Evolutionary conservation across 371 early-diverging fungal species (phyloP), one percentile per base, ranked within the genome.

Genomic region (Mucor sp.): DNA sequence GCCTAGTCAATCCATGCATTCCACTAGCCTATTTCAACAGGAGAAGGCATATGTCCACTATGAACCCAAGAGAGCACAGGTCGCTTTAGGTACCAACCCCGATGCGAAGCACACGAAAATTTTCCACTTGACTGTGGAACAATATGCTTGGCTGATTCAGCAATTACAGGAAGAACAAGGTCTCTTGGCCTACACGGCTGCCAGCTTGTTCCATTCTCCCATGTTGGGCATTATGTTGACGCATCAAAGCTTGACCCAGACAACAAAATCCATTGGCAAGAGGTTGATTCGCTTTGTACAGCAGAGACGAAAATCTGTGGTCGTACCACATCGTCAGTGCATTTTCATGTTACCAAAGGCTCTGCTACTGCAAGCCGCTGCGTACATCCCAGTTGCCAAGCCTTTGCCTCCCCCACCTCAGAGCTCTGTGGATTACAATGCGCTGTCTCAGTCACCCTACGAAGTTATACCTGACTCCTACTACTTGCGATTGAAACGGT

Each of bases 141-240:
- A 75, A 35, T 79, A 73, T 48, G 74, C 75, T 44, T 79, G 80
- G 80, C 59, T 79, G 12, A 70, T 79, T 33, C 74, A 70, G 30
- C 77, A 76, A 55, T 63, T 76, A 30, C 63, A 74, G 39, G 77
- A 79, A 64, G 80, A 79, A 44, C 62, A 69, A 48, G 55, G 41
- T 12, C 69, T 77, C 14, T 64, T 66, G 28, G 59, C 66, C 30
- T 30, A 47, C 32, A 50, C 50, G 3, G 39, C 32, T 14, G 30
- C 43, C 39, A 60, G 28, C 37, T 8, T 14, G 21, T 56, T 39
- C 28, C 61, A 44, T 15, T 50, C 69, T 28, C 66, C 78, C 35
- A 67, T 79, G 60, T 27, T 79, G 14, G 76, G 70, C 19, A 60
- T 70, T 25, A 60, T 44, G 66, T 32, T 23, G 33, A 60, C 14